phyloP scores from a whole-genome alignment of 2,329 filamentous ascomycete species.

The Dothistroma septosporum region DNA sequence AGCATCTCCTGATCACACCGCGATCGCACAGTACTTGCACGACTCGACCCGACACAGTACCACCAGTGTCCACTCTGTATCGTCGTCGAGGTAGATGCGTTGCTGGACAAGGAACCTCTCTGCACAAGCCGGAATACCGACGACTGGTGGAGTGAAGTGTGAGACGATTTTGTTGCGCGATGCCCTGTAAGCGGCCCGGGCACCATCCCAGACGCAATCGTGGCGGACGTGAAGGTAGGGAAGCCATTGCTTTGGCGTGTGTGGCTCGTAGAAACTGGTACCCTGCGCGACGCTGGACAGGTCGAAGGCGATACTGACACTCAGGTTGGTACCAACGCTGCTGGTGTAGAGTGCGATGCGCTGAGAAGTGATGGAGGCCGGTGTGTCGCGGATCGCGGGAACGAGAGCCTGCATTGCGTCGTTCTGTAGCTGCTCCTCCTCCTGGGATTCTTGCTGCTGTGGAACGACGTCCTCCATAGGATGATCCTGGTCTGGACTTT shows the following conservation, averaged over 20 bases:
- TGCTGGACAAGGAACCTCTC: not conserved
- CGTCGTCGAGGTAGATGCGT: not conserved
- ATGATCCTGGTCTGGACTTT: no score
- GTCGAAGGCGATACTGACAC: not conserved
- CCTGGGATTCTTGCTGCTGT: no score
- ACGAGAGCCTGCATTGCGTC: not conserved
- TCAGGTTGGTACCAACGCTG: not conserved
- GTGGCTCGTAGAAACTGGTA: not conserved
- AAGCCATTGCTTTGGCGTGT: not conserved
- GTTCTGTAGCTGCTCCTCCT: not conserved
- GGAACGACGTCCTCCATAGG: no score
- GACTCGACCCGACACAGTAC: not conserved
- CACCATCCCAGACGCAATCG: not conserved
- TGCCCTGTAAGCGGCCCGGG: not conserved
- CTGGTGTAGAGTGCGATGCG: not conserved
- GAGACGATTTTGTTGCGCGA: not conserved
- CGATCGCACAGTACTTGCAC: not conserved
- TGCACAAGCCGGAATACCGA: not conserved
- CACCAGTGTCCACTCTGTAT: not conserved
- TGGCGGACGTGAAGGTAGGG: not conserved
- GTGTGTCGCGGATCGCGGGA: not conserved
- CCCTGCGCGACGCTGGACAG: not conserved
- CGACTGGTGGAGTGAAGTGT: not conserved
- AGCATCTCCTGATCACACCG: no score
- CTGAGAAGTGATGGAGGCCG: not conserved